phyloP scores from a whole-genome alignment of 2,329 filamentous ascomycete species.

The Monosporascus sp. region DNA sequence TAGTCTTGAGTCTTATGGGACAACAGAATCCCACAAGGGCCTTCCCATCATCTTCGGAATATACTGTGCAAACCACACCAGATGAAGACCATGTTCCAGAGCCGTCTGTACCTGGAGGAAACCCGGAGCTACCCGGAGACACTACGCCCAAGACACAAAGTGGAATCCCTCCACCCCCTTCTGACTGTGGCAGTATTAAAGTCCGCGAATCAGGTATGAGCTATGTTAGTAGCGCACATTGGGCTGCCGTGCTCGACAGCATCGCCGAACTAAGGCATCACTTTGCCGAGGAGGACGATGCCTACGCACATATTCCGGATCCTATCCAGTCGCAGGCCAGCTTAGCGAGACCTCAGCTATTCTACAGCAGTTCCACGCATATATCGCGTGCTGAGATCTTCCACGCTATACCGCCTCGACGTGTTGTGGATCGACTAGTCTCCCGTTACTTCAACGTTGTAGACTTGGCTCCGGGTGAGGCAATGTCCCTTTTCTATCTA shows the following conservation, averaged over 20 bases:
- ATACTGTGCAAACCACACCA: neutral
- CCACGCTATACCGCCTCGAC: slow-evolving; percentile 26
- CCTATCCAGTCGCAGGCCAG: neutral
- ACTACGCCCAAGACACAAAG: neutral
- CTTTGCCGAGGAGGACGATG: slow-evolving; percentile 25
- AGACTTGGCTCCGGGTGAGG: slow-evolving; percentile 21
- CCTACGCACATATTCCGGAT: slow-evolving; percentile 1
- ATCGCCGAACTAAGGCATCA: slow-evolving; percentile 36
- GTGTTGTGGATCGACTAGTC: slow-evolving; percentile 30
- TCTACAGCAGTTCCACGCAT: slow-evolving; percentile 26
- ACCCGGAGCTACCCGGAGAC: slow-evolving; percentile 1
- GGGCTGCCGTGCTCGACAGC: slow-evolving; percentile 35
- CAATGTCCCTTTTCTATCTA: neutral
- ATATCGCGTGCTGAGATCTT: slow-evolving; percentile 27
- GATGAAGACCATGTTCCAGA: neutral
- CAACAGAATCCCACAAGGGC: slow-evolving; percentile 1
- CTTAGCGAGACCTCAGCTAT: slow-evolving; percentile 19
- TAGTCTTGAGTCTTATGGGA: neutral
- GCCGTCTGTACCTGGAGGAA: neutral
- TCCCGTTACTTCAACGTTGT: slow-evolving; percentile 34
- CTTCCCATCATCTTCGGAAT: slow-evolving; percentile 1
- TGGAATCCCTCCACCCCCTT: neutral
- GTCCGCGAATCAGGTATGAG: slow-evolving; percentile 15
- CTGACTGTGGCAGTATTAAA: slow-evolving; percentile 28
- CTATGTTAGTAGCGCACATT: slow-evolving; percentile 35